Conservation (phyloP, 768 basidiomycete genomes). For the Hirschioporus abietinus region DNA sequence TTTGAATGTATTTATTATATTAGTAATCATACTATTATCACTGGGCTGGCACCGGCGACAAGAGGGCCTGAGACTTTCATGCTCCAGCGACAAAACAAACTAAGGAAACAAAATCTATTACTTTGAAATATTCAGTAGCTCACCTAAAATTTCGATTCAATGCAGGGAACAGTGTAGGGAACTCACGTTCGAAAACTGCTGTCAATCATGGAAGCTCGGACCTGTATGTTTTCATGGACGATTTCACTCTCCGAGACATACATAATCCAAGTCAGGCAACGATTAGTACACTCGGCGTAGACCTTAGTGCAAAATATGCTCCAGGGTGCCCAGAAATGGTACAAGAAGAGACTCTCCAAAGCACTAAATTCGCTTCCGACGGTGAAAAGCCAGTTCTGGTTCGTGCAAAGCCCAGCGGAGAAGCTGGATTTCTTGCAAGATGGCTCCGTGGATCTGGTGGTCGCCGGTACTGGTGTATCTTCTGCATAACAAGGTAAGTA, state of each 20-base stretch:
- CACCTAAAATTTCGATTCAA: slow-evolving; percentile 61
- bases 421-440: slow-evolving; percentile 44
- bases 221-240: slow-evolving; percentile 40
- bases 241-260: not conserved
- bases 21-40: too few relatives aligned
- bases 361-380: slow-evolving; percentile 16
- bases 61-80: too few relatives aligned
- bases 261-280: slow-evolving; percentile 61
- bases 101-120: too few relatives aligned
- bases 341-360: slow-evolving; percentile 7
- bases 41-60: too few relatives aligned
- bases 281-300: slow-evolving; percentile 61
- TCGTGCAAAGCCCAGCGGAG: slow-evolving; percentile 44
- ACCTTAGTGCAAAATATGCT: slow-evolving; percentile 75
- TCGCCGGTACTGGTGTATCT: slow-evolving; percentile 46
- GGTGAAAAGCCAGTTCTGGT: slow-evolving; percentile 26
- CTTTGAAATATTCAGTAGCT: slow-evolving; percentile 57
- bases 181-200: slow-evolving; percentile 46
- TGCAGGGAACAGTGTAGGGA: slow-evolving; percentile 19
- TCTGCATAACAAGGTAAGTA: not conserved
- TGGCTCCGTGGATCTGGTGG: slow-evolving; percentile 57
- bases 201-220: slow-evolving; percentile 81
- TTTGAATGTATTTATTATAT: too few relatives aligned
- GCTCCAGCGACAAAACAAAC: too few relatives aligned
- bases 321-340: slow-evolving; percentile 34